A percentile compares a stretch with the other conserved stretches of the same genome.
Conservation (phyloP, 2,329 filamentous ascomycete genomes). For the Fusarium nelsonii region DNA sequence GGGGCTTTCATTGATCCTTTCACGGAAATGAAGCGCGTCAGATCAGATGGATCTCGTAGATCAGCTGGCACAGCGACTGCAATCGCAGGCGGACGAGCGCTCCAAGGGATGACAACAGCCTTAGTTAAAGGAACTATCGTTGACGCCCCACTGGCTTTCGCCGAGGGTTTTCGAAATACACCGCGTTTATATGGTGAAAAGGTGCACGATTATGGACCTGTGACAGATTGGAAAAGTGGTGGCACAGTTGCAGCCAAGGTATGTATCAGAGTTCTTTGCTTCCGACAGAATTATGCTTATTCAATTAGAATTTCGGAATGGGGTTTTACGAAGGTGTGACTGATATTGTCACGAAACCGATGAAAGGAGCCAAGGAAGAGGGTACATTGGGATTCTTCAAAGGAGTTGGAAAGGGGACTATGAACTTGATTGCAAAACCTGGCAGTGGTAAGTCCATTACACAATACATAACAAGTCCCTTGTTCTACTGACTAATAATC, state of each 20-base stretch:
- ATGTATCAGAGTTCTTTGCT: fast-evolving
- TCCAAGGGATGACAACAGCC: neutral
- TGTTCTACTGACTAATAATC: too few relatives aligned
- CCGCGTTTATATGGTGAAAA: neutral
- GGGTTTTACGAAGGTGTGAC: constrained; percentile 3
- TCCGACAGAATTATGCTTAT: too few relatives aligned
- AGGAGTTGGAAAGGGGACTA: neutral
- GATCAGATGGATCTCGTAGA: neutral
- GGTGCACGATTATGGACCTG: neutral
- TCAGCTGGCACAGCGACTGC: neutral
- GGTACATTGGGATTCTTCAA: neutral
- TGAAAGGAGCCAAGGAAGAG: neutral
- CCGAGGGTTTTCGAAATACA: neutral
- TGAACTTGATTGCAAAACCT: neutral
- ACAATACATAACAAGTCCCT: too few relatives aligned
- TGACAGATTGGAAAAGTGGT: neutral
- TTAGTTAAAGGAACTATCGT: neutral
- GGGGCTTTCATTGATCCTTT: constrained; percentile 6
- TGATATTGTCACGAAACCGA: neutral
- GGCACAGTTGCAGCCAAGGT: constrained; percentile 2
- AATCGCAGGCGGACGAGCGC: neutral
- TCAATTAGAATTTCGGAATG: neutral
- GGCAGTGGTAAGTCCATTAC: constrained; percentile 15
- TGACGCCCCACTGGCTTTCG: neutral
- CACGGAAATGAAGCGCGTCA: constrained; percentile 2